A percentile compares a stretch with the other conserved stretches of the same genome.
phyloP scores from a whole-genome alignment of 805 yeast species.

The Candida yuanshanica region DNA sequence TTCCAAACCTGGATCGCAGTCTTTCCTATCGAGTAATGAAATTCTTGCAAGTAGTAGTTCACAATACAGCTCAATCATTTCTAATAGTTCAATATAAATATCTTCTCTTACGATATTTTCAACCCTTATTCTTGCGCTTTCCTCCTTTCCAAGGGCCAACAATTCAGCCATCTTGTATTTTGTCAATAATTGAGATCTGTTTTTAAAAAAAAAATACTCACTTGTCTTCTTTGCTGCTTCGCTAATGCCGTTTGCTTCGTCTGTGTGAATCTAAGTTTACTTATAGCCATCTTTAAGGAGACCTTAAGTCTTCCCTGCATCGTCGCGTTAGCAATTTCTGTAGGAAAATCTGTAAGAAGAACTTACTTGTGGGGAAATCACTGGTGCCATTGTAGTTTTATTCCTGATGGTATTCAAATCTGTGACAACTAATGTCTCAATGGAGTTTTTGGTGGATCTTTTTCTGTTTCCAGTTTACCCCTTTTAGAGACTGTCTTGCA shows the following conservation, averaged over 20 bases:
- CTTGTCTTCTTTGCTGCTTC: slow-evolving; percentile 63
- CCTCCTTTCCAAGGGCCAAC: slow-evolving; percentile 63
- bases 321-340: slow-evolving; percentile 1
- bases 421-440: background rate
- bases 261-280: slow-evolving; percentile 61
- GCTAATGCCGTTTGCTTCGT: slow-evolving; percentile 65
- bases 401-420: background rate
- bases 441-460: too few species aligned
- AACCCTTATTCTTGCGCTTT: slow-evolving; percentile 76
- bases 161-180: slow-evolving; percentile 59
- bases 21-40: slow-evolving; percentile 41
- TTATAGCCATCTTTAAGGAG: slow-evolving; percentile 55
- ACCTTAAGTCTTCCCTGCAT: slow-evolving; percentile 26
- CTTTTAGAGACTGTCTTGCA: too few species aligned
- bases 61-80: slow-evolving; percentile 74
- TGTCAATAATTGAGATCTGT: background rate
- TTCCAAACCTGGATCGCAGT: slow-evolving; percentile 26
- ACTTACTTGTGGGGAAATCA: slow-evolving; percentile 25
- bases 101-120: slow-evolving; percentile 84
- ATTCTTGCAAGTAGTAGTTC: slow-evolving; percentile 75
- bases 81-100: slow-evolving; percentile 70
- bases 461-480: too few species aligned
- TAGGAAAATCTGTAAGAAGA: background rate
- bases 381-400: slow-evolving; percentile 24
- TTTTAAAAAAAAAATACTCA: slow-evolving; percentile 8